phyloP scores from a whole-genome alignment of 148 eudicot genomes.

The Diospyros kaki region DNA sequence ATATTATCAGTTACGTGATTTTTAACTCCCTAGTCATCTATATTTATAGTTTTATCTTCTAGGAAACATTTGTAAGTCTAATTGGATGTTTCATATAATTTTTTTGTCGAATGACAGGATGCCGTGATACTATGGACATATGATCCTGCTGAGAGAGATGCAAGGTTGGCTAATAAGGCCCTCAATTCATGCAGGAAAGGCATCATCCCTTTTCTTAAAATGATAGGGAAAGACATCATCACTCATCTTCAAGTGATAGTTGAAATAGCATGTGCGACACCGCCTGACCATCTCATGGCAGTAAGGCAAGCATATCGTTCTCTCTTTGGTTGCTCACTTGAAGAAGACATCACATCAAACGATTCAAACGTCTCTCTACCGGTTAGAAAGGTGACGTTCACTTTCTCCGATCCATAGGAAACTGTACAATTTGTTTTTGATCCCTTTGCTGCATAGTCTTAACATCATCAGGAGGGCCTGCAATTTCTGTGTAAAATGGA shows the following conservation, averaged over 20 bases:
- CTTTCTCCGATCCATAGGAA: neutral
- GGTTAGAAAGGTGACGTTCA: slow-evolving; percentile 55
- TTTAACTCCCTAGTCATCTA: no score
- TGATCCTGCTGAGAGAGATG: slow-evolving; percentile 89
- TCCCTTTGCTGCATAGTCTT: neutral
- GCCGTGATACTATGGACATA: slow-evolving; percentile 66
- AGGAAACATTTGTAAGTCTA: neutral
- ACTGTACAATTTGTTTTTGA: neutral
- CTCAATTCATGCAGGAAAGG: slow-evolving; percentile 39
- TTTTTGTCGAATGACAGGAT: slow-evolving; percentile 36
- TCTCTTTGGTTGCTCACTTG: slow-evolving; percentile 63
- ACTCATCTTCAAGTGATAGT: slow-evolving; percentile 57
- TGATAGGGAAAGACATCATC: neutral
- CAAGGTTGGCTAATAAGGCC: slow-evolving; percentile 59
- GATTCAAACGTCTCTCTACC: slow-evolving; percentile 40
- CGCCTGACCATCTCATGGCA: slow-evolving; percentile 63
- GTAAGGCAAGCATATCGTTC: slow-evolving; percentile 67
- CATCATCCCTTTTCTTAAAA: neutral
- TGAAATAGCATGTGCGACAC: slow-evolving; percentile 73
- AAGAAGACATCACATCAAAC: slow-evolving; percentile 56
- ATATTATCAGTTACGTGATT: no score
- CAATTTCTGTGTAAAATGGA: no score
- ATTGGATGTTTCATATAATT: neutral
- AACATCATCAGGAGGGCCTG: neutral
- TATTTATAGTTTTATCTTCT: neutral